phyloP scores from a whole-genome alignment of 257 asterid genomes.

The Penstemon newberryi region DNA sequence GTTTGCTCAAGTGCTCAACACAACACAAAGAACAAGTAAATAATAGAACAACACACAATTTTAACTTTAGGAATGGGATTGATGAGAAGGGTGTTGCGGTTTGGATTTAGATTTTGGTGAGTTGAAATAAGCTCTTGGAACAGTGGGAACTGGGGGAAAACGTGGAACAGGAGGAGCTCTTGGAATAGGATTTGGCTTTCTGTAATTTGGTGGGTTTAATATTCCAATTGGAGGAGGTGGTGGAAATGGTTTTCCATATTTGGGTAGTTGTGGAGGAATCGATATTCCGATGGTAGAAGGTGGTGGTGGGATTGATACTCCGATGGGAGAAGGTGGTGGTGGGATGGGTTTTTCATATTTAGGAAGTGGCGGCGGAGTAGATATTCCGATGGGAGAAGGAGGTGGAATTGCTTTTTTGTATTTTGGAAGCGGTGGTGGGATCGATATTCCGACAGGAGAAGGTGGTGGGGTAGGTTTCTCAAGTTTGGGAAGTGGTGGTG shows the following conservation, averaged over 20 bases:
- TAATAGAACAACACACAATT: not conserved
- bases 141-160: conserved; percentile 46
- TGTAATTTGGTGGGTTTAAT: conserved; percentile 26
- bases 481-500: conserved; percentile 26
- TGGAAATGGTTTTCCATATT: conserved; percentile 23
- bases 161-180: conserved; percentile 60
- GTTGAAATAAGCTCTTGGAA: conserved; percentile 52
- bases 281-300: conserved; percentile 8
- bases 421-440: conserved; percentile 20
- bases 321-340: conserved; percentile 17
- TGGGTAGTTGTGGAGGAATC: conserved; percentile 30
- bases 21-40: not conserved
- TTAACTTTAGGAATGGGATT: not conserved
- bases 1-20: not conserved
- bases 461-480: no score
- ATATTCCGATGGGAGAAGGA: no score
- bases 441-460: no score
- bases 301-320: conserved; percentile 28
- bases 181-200: conserved; percentile 43
- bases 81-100: conserved; percentile 6
- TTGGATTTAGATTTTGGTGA: conserved; percentile 33
- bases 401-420: conserved; percentile 24
- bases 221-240: conserved; percentile 15
- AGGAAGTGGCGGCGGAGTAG: not conserved
- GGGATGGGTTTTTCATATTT: conserved; percentile 20